Percentiles rank a stretch among this genome's conserved stretches.
Evolutionary conservation across 176 grass and related monocot species (phyloP).

Genomic region (Hyparrhenia diplandra): DNA sequence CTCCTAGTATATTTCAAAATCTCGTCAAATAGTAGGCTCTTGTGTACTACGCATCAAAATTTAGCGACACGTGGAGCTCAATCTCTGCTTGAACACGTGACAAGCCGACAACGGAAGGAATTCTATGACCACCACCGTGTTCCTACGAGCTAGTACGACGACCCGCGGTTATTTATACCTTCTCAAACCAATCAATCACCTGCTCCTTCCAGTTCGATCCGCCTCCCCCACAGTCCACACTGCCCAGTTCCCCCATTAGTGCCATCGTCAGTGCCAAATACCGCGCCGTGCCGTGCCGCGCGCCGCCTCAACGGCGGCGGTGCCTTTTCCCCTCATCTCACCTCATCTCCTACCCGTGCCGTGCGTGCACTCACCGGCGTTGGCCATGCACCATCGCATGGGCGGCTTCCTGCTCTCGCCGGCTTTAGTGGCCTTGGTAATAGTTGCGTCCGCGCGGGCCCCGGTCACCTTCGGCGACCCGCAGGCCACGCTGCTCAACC

Average conservation of each 20-base stretch:
- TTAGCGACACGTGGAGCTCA: too few relatives aligned
- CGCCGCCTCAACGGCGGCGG: not conserved
- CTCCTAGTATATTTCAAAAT: too few relatives aligned
- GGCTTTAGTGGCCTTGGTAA: not conserved
- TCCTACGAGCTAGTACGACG: too few relatives aligned
- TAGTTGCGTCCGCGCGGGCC: not conserved
- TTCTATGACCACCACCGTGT: too few relatives aligned
- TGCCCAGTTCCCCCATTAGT: not conserved
- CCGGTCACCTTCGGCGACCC: constrained; percentile 36
- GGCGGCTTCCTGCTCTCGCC: not conserved
- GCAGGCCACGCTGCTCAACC: constrained; percentile 48
- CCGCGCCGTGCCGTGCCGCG: too few relatives aligned
- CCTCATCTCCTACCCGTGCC: not conserved
- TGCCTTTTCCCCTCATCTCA: not conserved
- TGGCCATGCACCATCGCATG: constrained; percentile 10
- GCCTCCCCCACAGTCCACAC: not conserved
- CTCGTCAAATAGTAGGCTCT: too few relatives aligned
- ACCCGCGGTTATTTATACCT: not conserved
- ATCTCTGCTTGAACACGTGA: too few relatives aligned
- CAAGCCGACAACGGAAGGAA: too few relatives aligned
- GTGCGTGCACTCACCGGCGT: not conserved
- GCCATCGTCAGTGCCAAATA: not conserved
- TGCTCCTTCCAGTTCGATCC: too few relatives aligned
- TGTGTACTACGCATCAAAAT: too few relatives aligned
- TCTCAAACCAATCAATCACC: not conserved